Evolutionary conservation across 495 filamentous ascomycete species (phyloP), one percentile per base, ranked within the genome.

Genomic region (Talaromyces nanjingensis): DNA sequence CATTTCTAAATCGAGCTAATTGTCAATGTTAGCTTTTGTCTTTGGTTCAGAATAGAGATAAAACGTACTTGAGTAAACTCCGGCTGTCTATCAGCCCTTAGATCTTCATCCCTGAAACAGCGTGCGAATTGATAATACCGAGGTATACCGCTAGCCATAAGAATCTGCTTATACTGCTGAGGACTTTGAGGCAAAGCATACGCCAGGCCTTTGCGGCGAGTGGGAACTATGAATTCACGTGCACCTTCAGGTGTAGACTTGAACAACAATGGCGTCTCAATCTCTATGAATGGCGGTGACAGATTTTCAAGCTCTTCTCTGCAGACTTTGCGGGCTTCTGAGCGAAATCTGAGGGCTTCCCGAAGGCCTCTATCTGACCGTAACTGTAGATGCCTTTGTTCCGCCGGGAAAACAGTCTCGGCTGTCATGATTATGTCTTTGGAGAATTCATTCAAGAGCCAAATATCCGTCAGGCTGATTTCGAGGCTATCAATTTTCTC

Each of bases 171-270:
- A 73, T 97, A 98, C 72, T 98, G 94, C 75, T 98, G 94, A 7
- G 94, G 94, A 64, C 93, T 97, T 70, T 98, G 94, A 0, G 94
- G 92, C 25, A 98, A 75, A 11, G 96, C 94, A 76, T 98, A 98
- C 22, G 89, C 90, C 27, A 87, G 72, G 0, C 91, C 92, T 29
- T 77, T 81, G 20, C 79, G 82, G 22, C 94, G 79, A 0, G 93
- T 96, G 0, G 94, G 94, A 3, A 98, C 92, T n/a, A 98, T 69
- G 66, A 98, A 98, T 74, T 98, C 94, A 29, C 93, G 79, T 1
- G 94, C 96, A 8, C 94, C 94, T 76, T 98, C 94, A 0, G 94
- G 93, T 0, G 96, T 98, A 4, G 93, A 97, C 78, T 97, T 98
- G 83, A 98, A 98, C 16, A 98, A 79, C 14, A 97, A 72, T 2